Evolutionary conservation across 148 eudicot species (phyloP), one percentile per base, ranked within the genome.

Genomic region (Chenopodium suecicum): DNA sequence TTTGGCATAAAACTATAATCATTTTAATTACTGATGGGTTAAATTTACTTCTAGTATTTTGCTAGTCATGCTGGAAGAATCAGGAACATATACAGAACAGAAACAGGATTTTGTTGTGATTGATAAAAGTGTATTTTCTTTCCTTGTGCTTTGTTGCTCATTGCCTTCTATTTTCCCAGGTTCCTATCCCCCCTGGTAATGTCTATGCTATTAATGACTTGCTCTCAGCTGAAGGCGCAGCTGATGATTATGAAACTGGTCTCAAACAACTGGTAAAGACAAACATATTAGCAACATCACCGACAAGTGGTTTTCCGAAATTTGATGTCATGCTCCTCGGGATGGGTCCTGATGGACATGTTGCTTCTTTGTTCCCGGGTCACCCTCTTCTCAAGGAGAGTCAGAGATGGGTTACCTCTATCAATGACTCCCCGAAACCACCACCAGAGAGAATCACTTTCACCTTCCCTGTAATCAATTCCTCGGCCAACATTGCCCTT

Each of bases 331-430:
- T 87, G 91, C 88, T 93, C 32, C 82, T 93, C 4, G 97, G 97
- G 1, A 91, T 91, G 94, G 97, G 97, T 13, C 94, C 93, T 1
- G 93, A 91, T 46, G 93, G 97, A 19, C 97, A 93, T 25, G 92
- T 93, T 47, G 97, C 93, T 7, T 93, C 97, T 25, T 69, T 93
- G 2, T 93, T 93, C 81, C 93, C 93, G 2, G 86, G 87, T 19
- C 94, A 87, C 64, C 86, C 88, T 13, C 94, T 88, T 4, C 66
- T 89, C 9, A 72, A 88, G 4, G 94, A 93, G 77, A 86, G 80
- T 31, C 62, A 86, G 65, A 83, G 83, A 32, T 90, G 92, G 94
- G 97, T 93, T n/a, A 83, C 91, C 60, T 90, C 80, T 86, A 90
- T 93, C 2, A 86, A 84, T 29, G 89, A 91, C 86, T 92, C 94